Conservation (phyloP, 257 asterid genomes). For the Linaria vulgaris region DNA sequence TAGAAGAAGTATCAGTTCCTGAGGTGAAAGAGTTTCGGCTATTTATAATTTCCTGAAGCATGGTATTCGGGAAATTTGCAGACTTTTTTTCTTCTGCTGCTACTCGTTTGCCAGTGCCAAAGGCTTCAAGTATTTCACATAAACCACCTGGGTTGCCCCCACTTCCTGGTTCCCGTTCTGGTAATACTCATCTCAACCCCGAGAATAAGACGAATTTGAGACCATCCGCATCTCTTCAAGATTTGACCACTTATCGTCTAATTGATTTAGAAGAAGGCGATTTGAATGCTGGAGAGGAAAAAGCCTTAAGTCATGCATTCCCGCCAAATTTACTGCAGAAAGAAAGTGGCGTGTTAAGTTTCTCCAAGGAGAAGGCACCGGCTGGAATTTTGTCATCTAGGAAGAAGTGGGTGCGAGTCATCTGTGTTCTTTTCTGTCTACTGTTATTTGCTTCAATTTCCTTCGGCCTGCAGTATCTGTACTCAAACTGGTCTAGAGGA, state of each 20-base stretch:
- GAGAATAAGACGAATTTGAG: conserved; percentile 47
- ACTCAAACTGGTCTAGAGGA: conserved; percentile 50
- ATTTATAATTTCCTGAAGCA: conserved; percentile 33
- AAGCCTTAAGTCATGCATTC: conserved; percentile 30
- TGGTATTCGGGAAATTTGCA: conserved; percentile 50
- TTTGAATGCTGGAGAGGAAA: conserved; percentile 34
- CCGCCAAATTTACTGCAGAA: conserved; percentile 34
- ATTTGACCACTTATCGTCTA: conserved; percentile 49
- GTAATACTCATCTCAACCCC: conserved; percentile 23
- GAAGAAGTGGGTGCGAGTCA: conserved; percentile 49
- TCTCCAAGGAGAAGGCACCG: conserved; percentile 55
- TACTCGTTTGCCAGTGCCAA: conserved; percentile 35
- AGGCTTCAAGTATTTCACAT: conserved; percentile 33
- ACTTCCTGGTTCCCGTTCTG: conserved; percentile 38
- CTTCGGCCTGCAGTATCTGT: conserved; percentile 38
- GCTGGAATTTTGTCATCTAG: conserved; percentile 31
- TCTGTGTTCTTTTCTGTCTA: conserved; percentile 45
- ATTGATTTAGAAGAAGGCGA: conserved; percentile 51
- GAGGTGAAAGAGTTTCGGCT: conserved; percentile 10
- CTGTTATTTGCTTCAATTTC: conserved; percentile 42
- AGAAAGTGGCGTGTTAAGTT: conserved; percentile 50
- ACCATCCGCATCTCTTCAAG: conserved; percentile 66
- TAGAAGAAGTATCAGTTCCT: conserved; percentile 15
- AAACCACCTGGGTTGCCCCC: conserved; percentile 51
- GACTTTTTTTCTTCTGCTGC: conserved; percentile 47